Percentiles rank a stretch among this genome's conserved stretches.
phyloP scores from a whole-genome alignment of 2,329 filamentous ascomycete genomes.

The Chaetoscypha palmicola region DNA sequence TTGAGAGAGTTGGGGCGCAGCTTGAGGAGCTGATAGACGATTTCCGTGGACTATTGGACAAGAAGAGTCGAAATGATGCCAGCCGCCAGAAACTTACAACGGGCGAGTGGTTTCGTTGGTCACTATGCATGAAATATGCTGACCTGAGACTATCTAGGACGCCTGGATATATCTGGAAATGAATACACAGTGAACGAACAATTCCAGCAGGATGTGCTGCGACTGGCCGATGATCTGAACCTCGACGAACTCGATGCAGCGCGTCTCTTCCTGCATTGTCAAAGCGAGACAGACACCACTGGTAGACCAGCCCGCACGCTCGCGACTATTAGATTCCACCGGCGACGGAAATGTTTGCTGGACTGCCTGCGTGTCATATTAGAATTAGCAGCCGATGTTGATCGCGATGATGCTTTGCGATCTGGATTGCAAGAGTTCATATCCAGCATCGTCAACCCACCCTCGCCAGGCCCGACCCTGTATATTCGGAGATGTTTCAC shows the following conservation, averaged over 20 bases:
- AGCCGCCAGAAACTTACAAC: constrained; percentile 66
- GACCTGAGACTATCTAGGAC: constrained; percentile 48
- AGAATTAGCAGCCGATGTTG: constrained; percentile 41
- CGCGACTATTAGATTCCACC: constrained; percentile 81
- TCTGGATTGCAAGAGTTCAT: constrained; percentile 48
- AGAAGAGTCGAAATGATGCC: constrained; percentile 63
- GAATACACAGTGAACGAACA: constrained; percentile 78
- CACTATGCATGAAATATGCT: no score
- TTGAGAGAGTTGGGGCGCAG: constrained; percentile 60
- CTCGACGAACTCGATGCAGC: constrained; percentile 85
- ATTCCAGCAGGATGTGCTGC: constrained; percentile 75
- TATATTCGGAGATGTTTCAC: constrained; percentile 70
- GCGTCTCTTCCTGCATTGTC: constrained; percentile 65
- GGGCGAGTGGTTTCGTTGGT: constrained; percentile 41
- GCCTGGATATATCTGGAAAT: constrained; percentile 62
- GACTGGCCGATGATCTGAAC: constrained; percentile 80
- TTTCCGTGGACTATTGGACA: constrained; percentile 67
- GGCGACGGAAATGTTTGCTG: constrained; percentile 73
- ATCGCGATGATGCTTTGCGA: constrained; percentile 37
- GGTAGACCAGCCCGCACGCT: constrained; percentile 70
- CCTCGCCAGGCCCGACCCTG: constrained; percentile 33
- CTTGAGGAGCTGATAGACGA: constrained; percentile 61
- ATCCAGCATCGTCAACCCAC: constrained; percentile 42
- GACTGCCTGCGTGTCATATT: constrained; percentile 78
- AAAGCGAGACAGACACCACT: constrained; percentile 59